Base-by-base conservation (phyloP, 306 rosid species). In the Pueraria montana region DNA sequence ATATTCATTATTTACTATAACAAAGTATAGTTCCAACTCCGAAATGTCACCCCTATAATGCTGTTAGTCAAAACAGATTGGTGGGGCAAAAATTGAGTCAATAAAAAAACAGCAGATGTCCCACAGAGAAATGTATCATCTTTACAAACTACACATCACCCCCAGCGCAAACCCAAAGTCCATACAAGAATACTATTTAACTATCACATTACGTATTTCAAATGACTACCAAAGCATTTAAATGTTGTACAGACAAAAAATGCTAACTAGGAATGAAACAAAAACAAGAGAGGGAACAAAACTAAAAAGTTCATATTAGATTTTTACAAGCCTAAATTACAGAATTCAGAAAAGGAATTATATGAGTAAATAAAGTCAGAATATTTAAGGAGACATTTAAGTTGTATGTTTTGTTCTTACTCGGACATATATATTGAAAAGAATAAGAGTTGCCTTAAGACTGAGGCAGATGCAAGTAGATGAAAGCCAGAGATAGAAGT, bases 1-100 rank as follows among this genome's bases (percentile, higher is more conserved):
- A 82, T 96, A 96, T 87, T 96, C 98, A 67, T 96, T 96, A 84
- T 96, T 96, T 85, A 96, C 78, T 36, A 96, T 92, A 74, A 96
- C 98, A 74, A 93, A 96, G 85, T 96, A 96, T 76, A 96, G 89
- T 86, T 96, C 99, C 62, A 96, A 89, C 34, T 87, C 94, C 23
- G 96, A 89, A 75, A 96, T 80, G 78, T 93, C 92, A 81, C 96
- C 97, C 78, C 88, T 82, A 82, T 74, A 93, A 87, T 86, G 99
- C 99, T 96, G 93, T 82, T 73, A 50, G 53, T 72, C 76, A 85
- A 20, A 76, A 65, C 26, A 79, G 68, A 84, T 53, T 49, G n/a
- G 27, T 73, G 5, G 42, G 32, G 72, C 20, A 63, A 80, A 75
- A 46, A 56, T 45, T 84, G 59, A 74, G 48, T 32, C 26, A 42